Conservation (phyloP, 2,329 filamentous ascomycete genomes). For the Aspergillus sp. region DNA sequence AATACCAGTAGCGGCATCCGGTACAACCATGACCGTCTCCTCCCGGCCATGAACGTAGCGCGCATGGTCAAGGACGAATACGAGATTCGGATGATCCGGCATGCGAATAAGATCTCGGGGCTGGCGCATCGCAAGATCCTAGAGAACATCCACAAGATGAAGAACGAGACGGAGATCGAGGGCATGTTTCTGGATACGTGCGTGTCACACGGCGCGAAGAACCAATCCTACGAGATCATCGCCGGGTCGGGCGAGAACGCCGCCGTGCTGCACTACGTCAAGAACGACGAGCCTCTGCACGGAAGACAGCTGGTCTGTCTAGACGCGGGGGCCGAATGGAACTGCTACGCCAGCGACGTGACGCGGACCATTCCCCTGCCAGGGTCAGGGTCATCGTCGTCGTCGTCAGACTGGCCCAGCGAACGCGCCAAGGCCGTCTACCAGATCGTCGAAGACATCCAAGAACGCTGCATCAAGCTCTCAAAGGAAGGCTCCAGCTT, state of each 20-base stretch:
- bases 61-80: slow-evolving; percentile 73
- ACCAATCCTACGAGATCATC: slow-evolving; percentile 87
- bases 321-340: slow-evolving; percentile 78
- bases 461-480: slow-evolving; percentile 70
- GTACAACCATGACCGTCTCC: slow-evolving; percentile 30
- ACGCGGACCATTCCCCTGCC: slow-evolving; percentile 84
- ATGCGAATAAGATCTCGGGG: slow-evolving; percentile 70
- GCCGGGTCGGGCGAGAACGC: slow-evolving; percentile 77
- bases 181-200: slow-evolving; percentile 76
- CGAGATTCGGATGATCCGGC: slow-evolving; percentile 70
- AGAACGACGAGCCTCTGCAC: slow-evolving; percentile 68
- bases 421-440: slow-evolving; percentile 73
- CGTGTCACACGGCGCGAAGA: slow-evolving; percentile 70
- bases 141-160: slow-evolving; percentile 60
- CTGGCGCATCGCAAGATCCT: slow-evolving; percentile 65
- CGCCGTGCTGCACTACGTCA: slow-evolving; percentile 83
- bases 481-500: slow-evolving; percentile 74
- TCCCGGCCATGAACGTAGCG: slow-evolving; percentile 62
- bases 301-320: slow-evolving; percentile 78
- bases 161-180: slow-evolving; percentile 80
- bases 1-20: slow-evolving; percentile 15
- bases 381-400: slow-evolving; percentile 26
- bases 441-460: slow-evolving; percentile 83
- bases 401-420: slow-evolving; percentile 52
- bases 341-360: slow-evolving; percentile 71